phyloP scores from a whole-genome alignment of 805 yeast genomes.

The Pichia cabralensis region DNA sequence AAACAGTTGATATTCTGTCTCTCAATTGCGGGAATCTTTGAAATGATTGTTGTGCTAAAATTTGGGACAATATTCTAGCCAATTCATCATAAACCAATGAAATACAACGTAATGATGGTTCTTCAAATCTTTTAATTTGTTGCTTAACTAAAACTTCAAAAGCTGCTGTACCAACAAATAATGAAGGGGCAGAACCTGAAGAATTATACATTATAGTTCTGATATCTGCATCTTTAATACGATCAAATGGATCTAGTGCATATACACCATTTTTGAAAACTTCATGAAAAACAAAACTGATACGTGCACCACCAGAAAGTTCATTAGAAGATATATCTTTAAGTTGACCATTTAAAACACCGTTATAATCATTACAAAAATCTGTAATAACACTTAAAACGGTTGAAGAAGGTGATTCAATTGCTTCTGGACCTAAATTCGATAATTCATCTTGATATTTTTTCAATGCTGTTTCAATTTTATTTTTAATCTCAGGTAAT shows the following conservation, averaged over 20 bases:
- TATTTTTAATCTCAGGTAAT: slow-evolving; percentile 85
- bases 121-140: slow-evolving; percentile 89
- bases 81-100: slow-evolving; percentile 88
- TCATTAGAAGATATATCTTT: slow-evolving; percentile 83
- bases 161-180: slow-evolving; percentile 95
- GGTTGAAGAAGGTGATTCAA: slow-evolving; percentile 81
- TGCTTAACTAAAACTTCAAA: slow-evolving; percentile 93
- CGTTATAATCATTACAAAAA: slow-evolving; percentile 83
- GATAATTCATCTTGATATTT: slow-evolving; percentile 75
- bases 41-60: slow-evolving; percentile 70
- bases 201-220: slow-evolving; percentile 96
- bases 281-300: slow-evolving; percentile 94
- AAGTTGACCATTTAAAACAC: slow-evolving; percentile 86
- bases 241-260: slow-evolving; percentile 93
- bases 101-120: slow-evolving; percentile 83
- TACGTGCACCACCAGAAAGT: slow-evolving; percentile 96
- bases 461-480: slow-evolving; percentile 75
- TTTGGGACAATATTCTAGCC: slow-evolving; percentile 80
- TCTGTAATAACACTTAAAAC: slow-evolving; percentile 88
- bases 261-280: slow-evolving; percentile 86
- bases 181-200: slow-evolving; percentile 91
- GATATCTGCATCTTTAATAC: slow-evolving; percentile 89
- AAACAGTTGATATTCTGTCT: slow-evolving; percentile 73
- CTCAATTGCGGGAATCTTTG: slow-evolving; percentile 85
- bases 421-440: slow-evolving; percentile 78